Percentiles rank a stretch among this genome's conserved stretches.
Evolutionary conservation across 768 basidiomycete species (phyloP).

Genomic region (Termitomyces titanicus): DNA sequence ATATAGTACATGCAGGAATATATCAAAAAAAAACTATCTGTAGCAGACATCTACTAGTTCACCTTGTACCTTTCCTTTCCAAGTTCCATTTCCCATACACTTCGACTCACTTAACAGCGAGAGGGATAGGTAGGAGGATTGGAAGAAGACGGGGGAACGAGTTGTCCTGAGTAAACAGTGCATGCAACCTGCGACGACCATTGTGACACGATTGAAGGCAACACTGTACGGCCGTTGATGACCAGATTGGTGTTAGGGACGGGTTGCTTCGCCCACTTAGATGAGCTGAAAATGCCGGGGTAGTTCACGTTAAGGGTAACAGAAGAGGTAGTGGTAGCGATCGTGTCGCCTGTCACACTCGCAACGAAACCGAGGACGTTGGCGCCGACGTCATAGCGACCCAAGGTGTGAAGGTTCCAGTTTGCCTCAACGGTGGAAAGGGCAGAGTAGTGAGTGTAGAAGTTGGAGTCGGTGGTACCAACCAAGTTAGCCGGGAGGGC

Average conservation of each 20-base stretch:
- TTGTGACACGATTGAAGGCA: slow-evolving; percentile 17
- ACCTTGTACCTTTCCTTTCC: not conserved
- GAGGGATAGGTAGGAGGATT: not conserved
- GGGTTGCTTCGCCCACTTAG: slow-evolving; percentile 9
- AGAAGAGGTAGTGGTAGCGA: slow-evolving; percentile 10
- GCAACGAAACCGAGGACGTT: slow-evolving; percentile 57
- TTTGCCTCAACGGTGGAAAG: slow-evolving; percentile 59
- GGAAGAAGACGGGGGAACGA: slow-evolving; percentile 11
- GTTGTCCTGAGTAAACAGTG: slow-evolving; percentile 18
- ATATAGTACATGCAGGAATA: not conserved
- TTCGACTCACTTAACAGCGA: not conserved
- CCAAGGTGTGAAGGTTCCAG: slow-evolving; percentile 60
- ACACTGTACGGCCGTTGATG: slow-evolving; percentile 22
- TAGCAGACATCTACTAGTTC: not conserved
- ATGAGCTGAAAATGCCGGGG: slow-evolving; percentile 22
- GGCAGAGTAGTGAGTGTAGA: slow-evolving; percentile 61
- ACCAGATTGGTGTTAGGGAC: slow-evolving; percentile 23
- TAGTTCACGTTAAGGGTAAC: slow-evolving; percentile 21
- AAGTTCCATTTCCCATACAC: too few relatives aligned
- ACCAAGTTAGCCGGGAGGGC: slow-evolving; percentile 39
- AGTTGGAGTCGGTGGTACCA: slow-evolving; percentile 47
- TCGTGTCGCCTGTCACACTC: slow-evolving; percentile 38
- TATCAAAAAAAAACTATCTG: not conserved
- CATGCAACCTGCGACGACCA: slow-evolving; percentile 24
- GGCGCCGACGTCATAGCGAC: slow-evolving; percentile 33